These are phyloP conservation scores for Verticillium nonalfalfae DNA, from an alignment of 2,329 filamentous ascomycete species.

Conservation along the genomic window DNA sequence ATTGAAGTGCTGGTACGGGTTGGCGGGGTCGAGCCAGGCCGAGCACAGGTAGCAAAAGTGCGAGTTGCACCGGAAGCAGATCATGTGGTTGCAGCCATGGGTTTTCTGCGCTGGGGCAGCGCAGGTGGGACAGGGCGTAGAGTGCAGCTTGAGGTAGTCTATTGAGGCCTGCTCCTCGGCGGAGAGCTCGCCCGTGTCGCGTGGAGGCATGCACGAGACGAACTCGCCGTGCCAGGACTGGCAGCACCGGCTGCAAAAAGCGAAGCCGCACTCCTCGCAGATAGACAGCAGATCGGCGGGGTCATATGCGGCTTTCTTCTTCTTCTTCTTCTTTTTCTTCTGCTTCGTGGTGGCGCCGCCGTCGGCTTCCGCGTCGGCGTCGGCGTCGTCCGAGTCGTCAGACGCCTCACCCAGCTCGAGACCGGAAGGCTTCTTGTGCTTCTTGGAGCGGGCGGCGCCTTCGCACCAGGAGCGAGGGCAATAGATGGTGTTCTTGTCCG, in stretches of 20 bases:
- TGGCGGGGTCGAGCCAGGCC: constrained; percentile 72
- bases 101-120: constrained; percentile 81
- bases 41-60: constrained; percentile 96
- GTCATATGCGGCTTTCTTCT: constrained; percentile 24
- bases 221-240: constrained; percentile 94
- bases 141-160: constrained; percentile 76
- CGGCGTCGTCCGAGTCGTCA: constrained; percentile 43
- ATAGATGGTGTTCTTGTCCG: constrained; percentile 86
- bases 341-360: constrained; percentile 12
- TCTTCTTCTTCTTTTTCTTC: constrained; percentile 14
- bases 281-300: constrained; percentile 65
- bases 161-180: constrained; percentile 82
- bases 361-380: constrained; percentile 20
- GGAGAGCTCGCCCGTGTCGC: constrained; percentile 63
- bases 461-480: constrained; percentile 92
- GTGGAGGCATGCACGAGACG: constrained; percentile 58
- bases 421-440: constrained; percentile 64
- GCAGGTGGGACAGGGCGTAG: constrained; percentile 86
- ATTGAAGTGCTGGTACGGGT: constrained; percentile 90
- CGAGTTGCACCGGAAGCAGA: constrained; percentile 79
- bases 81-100: constrained; percentile 95
- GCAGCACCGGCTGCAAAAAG: constrained; percentile 68
- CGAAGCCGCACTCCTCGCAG: constrained; percentile 83
- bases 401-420: constrained; percentile 53
- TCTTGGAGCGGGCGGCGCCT: constrained; percentile 73